Evolutionary conservation across 1,139 yeast genomes (phyloP), one percentile per base, ranked within the genome.

Genomic region (Yamadazyma dushanensis): DNA sequence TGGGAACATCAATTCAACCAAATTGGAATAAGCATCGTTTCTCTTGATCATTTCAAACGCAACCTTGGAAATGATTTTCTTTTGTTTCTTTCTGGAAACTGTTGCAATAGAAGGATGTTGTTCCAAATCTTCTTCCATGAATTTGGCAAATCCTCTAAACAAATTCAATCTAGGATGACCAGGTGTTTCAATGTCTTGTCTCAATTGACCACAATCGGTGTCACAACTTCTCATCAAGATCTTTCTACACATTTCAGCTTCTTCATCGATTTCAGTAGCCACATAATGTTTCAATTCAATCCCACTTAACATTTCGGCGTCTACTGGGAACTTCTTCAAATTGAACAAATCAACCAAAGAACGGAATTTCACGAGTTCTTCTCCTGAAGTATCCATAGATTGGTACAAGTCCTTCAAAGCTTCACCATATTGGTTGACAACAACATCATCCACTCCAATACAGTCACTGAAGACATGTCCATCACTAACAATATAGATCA

Each of bases 391-490:
- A 22, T 52, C 57, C 29, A 75, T 43, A 3, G 44, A 45, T 11
- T 52, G 34, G 45, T 76, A 76, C 9, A 78, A 50, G 6, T 56
- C 52, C 39, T 67, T 66, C 39, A 78, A 64, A 20, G 64, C 64
- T 8, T 49, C 51, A 2, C 78, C 73, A 46, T 76, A 78, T 9
- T 43, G 46, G 45, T 74, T 73, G 22, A 78, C 83, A 35, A 63
- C 63, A 26, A 59, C 63, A 49, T 78, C 84, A 51, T 76, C 80
- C 18, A 68, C 73, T 1, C 65, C 70, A 46, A 64, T 76, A 55
- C 83, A 78, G 53, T 78, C 84, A 43, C 81, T 74, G 55, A 78
- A 78, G 8, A 78, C 84, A 51, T 78, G 84, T 0, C 84, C 83
- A 47, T 78, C 84, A 51, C 80, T 73, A 17, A 78, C 81, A 50